Evolutionary conservation across 805 yeast species (phyloP).

Genomic region (Candida nonsorbophila): DNA sequence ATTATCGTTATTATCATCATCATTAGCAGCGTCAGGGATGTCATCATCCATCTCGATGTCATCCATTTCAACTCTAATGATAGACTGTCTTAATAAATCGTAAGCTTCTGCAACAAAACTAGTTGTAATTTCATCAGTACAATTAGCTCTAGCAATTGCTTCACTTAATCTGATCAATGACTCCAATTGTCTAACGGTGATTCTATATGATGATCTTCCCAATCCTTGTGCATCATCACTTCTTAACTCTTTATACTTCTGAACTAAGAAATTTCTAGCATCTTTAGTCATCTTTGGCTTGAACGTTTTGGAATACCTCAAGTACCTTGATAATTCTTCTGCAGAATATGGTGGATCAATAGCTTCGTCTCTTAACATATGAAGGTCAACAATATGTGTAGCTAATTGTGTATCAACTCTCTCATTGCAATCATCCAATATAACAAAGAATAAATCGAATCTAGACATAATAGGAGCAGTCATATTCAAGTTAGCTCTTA

Average conservation of each 20-base stretch:
- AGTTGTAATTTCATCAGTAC: slow-evolving; percentile 82
- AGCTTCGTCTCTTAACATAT: slow-evolving; percentile 86
- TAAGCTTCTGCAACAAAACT: slow-evolving; percentile 90
- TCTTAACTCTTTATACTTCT: slow-evolving; percentile 79
- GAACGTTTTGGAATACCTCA: slow-evolving; percentile 87
- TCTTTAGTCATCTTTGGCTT: slow-evolving; percentile 81
- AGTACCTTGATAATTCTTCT: slow-evolving; percentile 82
- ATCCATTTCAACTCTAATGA: slow-evolving; percentile 89
- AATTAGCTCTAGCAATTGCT: slow-evolving; percentile 95
- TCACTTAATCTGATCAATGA: slow-evolving; percentile 89
- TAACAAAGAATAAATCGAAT: slow-evolving; percentile 91
- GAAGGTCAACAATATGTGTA: slow-evolving; percentile 86
- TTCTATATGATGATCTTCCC: slow-evolving; percentile 81
- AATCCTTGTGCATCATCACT: slow-evolving; percentile 87
- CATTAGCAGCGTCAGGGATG: slow-evolving; percentile 15
- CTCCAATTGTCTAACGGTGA: slow-evolving; percentile 95
- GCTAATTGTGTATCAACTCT: slow-evolving; percentile 86
- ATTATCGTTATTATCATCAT: slow-evolving; percentile 15
- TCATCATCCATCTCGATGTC: slow-evolving; percentile 85
- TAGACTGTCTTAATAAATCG: slow-evolving; percentile 82
- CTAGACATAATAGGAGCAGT: slow-evolving; percentile 99
- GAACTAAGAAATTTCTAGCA: slow-evolving; percentile 72
- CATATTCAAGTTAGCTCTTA: slow-evolving; percentile 86
- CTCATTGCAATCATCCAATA: slow-evolving; percentile 92
- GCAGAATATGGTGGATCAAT: slow-evolving; percentile 85